Conservation (phyloP, 805 yeast species). For the Lachancea sp. region DNA sequence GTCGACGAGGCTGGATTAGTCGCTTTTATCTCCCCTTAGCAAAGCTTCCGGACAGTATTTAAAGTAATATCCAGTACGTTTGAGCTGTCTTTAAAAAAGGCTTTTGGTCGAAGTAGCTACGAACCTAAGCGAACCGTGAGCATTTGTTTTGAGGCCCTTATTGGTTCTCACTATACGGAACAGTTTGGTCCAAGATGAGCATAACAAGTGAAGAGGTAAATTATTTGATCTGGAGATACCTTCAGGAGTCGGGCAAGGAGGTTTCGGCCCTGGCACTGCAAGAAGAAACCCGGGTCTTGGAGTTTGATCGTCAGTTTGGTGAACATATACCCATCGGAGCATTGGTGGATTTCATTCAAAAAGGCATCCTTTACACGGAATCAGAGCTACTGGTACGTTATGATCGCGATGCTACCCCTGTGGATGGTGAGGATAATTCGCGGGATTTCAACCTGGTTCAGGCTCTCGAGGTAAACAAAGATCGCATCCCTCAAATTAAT, state of each 20-base stretch:
- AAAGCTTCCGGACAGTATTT: no score
- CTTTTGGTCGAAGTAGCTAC: no score
- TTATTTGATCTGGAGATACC: slow-evolving; percentile 86
- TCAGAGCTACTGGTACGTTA: slow-evolving; percentile 50
- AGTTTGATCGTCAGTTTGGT: slow-evolving; percentile 46
- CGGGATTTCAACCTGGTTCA: slow-evolving; percentile 46
- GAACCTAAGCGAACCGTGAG: no score
- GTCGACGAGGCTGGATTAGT: no score
- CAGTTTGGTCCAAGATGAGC: slow-evolving; percentile 47
- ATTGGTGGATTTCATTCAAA: slow-evolving; percentile 74
- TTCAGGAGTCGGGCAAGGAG: slow-evolving; percentile 77
- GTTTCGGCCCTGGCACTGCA: slow-evolving; percentile 75
- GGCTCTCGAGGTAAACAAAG: slow-evolving; percentile 43
- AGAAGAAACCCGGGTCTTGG: slow-evolving; percentile 59
- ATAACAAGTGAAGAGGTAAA: slow-evolving; percentile 78
- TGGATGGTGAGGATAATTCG: slow-evolving; percentile 21
- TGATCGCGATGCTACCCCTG: slow-evolving; percentile 22
- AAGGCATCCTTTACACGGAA: slow-evolving; percentile 74
- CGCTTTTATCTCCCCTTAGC: no score
- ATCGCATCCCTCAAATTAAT: slow-evolving; percentile 28
- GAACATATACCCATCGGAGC: slow-evolving; percentile 67
- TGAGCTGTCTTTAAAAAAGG: no score
- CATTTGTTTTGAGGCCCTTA: no score
- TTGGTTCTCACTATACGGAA: no score
- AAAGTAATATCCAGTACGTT: no score